Evolutionary conservation across 2,329 filamentous ascomycete genomes (phyloP), one percentile per base, ranked within the genome.

Genomic region (Botrytis elliptica): DNA sequence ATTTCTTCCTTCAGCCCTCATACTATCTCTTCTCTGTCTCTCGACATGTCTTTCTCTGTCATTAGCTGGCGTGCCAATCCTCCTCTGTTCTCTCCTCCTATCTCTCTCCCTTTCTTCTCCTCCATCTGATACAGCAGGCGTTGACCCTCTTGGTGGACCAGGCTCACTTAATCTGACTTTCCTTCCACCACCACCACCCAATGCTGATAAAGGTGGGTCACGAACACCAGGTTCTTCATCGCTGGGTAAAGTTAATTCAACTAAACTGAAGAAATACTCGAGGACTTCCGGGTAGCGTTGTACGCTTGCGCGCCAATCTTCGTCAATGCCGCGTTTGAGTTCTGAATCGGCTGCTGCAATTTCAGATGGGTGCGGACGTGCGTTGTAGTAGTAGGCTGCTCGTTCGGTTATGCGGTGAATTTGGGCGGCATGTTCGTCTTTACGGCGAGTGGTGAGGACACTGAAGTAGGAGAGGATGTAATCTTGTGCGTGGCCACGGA

Each of bases 241-340:
- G 59, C 83, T 83, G 0, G 92, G 92, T 7, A 93, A 82, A 36
- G 85, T 87, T 74, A 94, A 81, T 72, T 90, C 88, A 52, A 94
- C 90, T 55, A 94, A 84, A 74, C 88, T 76, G 86, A 91, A 95
- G 80, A 92, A 95, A 82, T 95, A 94, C 82, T 94, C 91, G 72
- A 95, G 85, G n/a, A 95, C 90, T 80, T 94, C 91, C 7, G 92
- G 93, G 78, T 95, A 95, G 72, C 90, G 87, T 78, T 93, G 88
- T 57, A 94, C 92, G 66, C 90, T 91, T 44, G 88, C 86, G 78
- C 91, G 88, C 92, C 92, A 95, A 83, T 94, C 92, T 75, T 92
- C 90, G 78, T 94, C 92, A 78, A 94, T 92, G 75, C 91, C 92
- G 68, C 89, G 87, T 82, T 93, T 93, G 75, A 93, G 85, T 67